Percentiles rank a stretch among this genome's conserved stretches.
phyloP scores from a whole-genome alignment of 257 asterid genomes.

The Solanum neorickii region DNA sequence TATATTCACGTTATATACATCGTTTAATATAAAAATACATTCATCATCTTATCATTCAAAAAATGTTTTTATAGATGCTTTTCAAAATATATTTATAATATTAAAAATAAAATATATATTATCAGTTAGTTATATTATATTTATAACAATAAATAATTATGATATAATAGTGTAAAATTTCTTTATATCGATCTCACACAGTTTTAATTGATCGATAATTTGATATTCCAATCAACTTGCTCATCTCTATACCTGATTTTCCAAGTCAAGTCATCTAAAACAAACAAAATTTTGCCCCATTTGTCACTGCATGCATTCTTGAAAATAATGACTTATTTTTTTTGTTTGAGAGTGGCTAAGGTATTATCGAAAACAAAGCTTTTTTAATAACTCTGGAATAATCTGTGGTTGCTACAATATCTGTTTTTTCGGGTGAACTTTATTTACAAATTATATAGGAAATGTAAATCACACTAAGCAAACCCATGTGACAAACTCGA shows the following conservation, averaged over 20 bases:
- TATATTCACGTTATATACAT: background rate
- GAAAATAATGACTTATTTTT: background rate
- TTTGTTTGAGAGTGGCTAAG: background rate
- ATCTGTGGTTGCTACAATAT: fast-evolving
- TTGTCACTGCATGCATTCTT: background rate
- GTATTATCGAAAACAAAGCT: background rate
- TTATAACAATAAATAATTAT: background rate
- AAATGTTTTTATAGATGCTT: background rate
- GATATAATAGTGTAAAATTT: background rate
- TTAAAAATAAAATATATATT: background rate
- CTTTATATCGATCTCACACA: background rate
- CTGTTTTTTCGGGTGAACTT: no score
- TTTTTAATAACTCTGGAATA: no score
- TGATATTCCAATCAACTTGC: background rate
- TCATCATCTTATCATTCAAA: no score
- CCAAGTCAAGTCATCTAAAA: background rate
- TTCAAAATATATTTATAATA: background rate
- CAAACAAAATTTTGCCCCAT: background rate
- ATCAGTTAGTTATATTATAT: background rate
- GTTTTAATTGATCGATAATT: background rate
- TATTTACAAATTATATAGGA: no score
- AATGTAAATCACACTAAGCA: no score
- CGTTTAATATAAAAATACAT: no score
- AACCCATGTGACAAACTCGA: background rate
- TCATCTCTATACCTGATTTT: background rate